Base-by-base conservation (phyloP, 176 grass and related monocot species). In the Tuctoria greenei region DNA sequence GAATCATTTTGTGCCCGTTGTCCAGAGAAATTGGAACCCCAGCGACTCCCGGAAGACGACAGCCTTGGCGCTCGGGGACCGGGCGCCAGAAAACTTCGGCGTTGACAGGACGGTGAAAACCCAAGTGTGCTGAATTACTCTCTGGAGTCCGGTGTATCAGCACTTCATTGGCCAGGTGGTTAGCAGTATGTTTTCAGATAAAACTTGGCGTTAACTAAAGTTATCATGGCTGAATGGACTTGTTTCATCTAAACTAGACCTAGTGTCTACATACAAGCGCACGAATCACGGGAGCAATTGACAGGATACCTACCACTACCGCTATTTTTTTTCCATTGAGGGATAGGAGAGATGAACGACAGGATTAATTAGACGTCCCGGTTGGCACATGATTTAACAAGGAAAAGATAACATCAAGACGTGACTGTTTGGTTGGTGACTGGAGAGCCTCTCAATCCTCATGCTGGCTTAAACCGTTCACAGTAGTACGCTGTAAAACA, bases 301-400 rank as follows among this genome's bases (percentile, higher is more conserved):
- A 87, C 79, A 73, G 67, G 60, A 1, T 20, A 87, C 85, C 79
- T 73, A 87, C 67, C 79, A 12, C 72, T 49, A 9, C 63, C 20
- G 7, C 56, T n/a, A 5, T 37, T 37, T 59, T 64, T 47, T 3
- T 31, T 3, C 59, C 27, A 27, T 31, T 40, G 45, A 24, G 67
- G 61, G 42, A 45, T 35, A 7, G 25, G 16, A 51, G 14, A 18
- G 70, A 17, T 24, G 46, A 45, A 54, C 25, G 45, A 1, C 34
- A 3, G 24, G 24, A 44, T 60, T 16, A 16, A 81, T 81, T 61
- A 72, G 67, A 52, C 31, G 66, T 71, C 55, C 16, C 68, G 7
- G 57, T 52, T 45, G 44, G 14, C 13, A 49, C n/a, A 39, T n/a
- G 4, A 77, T 46, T 63, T 35, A 52, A 54, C 5, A 34, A 31